Evolutionary conservation across 1,139 yeast species (phyloP).

Genomic region (Magnusiomyces fungicola): DNA sequence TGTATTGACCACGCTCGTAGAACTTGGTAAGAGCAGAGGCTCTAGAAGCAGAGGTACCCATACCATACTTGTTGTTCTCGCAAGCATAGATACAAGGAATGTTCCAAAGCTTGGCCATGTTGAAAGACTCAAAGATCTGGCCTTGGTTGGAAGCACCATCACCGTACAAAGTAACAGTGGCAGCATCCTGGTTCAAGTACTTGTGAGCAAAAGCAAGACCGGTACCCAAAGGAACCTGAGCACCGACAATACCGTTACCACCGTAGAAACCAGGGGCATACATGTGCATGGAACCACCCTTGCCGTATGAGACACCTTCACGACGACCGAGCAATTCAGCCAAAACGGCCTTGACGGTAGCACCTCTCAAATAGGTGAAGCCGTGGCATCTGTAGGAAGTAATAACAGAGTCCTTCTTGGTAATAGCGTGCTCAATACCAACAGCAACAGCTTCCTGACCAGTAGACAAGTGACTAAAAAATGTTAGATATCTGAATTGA

Average conservation of each 20-base stretch:
- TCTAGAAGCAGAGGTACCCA: conserved; percentile 98
- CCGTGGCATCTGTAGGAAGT: conserved; percentile 99
- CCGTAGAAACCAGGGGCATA: conserved; percentile 93
- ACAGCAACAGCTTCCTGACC: conserved; percentile 99
- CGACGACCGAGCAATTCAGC: conserved; percentile 98
- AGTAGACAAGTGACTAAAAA: conserved; percentile 80
- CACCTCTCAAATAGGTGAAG: conserved; percentile 93
- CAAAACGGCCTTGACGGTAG: conserved; percentile 78
- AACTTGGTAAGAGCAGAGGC: conserved; percentile 95
- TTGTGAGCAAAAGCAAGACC: conserved; percentile 97
- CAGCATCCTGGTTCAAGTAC: conserved; percentile 68
- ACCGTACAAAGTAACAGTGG: conserved; percentile 87
- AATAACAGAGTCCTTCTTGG: conserved; percentile 75
- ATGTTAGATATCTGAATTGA: background rate
- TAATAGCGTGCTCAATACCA: conserved; percentile 93
- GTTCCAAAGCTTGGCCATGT: conserved; percentile 99
- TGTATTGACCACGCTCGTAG: conserved; percentile 98
- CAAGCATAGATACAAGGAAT: conserved; percentile 91
- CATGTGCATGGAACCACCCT: conserved; percentile 99
- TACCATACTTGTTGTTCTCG: conserved; percentile 98
- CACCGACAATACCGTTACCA: conserved; percentile 99
- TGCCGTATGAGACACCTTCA: conserved; percentile 91
- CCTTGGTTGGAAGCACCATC: conserved; percentile 99
- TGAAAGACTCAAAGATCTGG: conserved; percentile 93
- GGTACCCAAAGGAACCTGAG: conserved; percentile 97